phyloP scores from a whole-genome alignment of 495 filamentous ascomycete genomes.

The Talaromyces adpressus region DNA sequence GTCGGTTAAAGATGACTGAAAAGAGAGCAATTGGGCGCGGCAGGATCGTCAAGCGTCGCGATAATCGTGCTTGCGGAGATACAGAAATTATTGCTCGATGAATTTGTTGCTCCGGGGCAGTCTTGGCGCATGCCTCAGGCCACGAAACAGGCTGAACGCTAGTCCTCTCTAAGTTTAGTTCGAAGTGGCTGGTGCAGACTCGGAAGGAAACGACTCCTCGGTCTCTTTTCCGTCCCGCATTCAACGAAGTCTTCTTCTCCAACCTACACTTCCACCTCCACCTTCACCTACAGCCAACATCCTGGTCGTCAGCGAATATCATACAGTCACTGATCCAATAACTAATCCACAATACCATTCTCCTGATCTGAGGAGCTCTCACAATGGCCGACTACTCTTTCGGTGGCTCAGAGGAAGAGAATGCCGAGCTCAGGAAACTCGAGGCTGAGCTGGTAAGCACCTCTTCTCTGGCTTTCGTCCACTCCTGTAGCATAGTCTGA shows the following conservation, averaged over 20 bases:
- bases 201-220: not conserved
- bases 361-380: not conserved
- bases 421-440: slow-evolving; percentile 73
- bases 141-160: not conserved
- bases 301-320: not conserved
- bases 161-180: not conserved
- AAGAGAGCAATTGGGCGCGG: not conserved
- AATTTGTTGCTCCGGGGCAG: not conserved
- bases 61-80: not conserved
- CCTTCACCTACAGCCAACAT: not conserved
- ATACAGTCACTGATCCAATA: not conserved
- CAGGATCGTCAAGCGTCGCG: not conserved
- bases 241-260: not conserved
- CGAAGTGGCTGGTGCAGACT: not conserved
- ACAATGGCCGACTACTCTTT: slow-evolving; percentile 57
- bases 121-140: not conserved
- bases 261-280: not conserved
- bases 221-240: slow-evolving; percentile 1
- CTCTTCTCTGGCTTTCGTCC: not conserved
- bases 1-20: not conserved
- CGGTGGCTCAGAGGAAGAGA: slow-evolving; percentile 77
- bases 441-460: slow-evolving; percentile 67
- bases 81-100: not conserved
- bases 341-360: not conserved
- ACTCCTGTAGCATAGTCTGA: not conserved